A percentile compares a stretch with the other conserved stretches of the same genome.
phyloP scores from a whole-genome alignment of 139 green algal genomes.

The Tetraselmis striata region DNA sequence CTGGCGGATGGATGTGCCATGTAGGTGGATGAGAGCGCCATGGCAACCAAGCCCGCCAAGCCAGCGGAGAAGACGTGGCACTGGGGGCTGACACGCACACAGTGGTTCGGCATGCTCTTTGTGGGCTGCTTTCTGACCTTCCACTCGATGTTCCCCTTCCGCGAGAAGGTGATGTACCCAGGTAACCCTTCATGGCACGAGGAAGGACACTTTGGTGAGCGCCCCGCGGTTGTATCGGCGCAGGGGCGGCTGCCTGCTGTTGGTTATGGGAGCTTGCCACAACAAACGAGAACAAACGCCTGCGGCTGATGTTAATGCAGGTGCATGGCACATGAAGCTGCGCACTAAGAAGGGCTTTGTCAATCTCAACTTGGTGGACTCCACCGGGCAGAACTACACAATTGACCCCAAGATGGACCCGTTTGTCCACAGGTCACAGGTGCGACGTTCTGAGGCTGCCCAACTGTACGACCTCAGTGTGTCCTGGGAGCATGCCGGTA shows the following conservation, averaged over 20 bases:
- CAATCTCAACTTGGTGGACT: not conserved
- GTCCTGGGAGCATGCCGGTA: too few relatives aligned
- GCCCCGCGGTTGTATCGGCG: too few relatives aligned
- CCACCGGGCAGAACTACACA: not conserved
- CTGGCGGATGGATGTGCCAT: too few relatives aligned
- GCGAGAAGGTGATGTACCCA: not conserved
- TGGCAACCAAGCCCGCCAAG: not conserved
- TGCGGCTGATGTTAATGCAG: not conserved
- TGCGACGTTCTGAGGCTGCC: too few relatives aligned
- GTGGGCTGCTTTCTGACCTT: not conserved
- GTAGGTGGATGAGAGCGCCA: not conserved
- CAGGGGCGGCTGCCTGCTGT: too few relatives aligned
- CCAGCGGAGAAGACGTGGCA: not conserved
- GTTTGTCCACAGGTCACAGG: not conserved
- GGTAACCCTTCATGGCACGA: not conserved
- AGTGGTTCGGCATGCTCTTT: not conserved
- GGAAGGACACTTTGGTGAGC: not conserved
- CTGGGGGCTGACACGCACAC: not conserved
- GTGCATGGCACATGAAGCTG: not conserved
- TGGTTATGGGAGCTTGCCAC: too few relatives aligned
- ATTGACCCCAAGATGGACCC: not conserved
- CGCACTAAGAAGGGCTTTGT: not conserved
- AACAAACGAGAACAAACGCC: not conserved
- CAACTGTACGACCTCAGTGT: too few relatives aligned
- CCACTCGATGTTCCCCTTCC: not conserved